phyloP scores from a whole-genome alignment of 352 stramenopile genomes.

The Phytophthora multivora region DNA sequence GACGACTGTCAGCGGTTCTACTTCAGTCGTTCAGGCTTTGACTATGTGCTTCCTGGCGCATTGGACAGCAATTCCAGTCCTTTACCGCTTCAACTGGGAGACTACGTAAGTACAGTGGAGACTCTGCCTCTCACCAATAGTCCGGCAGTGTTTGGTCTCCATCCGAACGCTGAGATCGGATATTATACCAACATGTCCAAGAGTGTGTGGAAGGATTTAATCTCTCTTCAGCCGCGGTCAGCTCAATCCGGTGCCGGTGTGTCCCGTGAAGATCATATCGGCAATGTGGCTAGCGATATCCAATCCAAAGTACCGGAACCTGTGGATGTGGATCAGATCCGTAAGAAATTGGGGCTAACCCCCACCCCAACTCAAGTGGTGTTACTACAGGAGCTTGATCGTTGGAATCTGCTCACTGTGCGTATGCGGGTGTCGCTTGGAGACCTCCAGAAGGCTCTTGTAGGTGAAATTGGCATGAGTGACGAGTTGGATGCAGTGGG shows the following conservation, averaged over 20 bases:
- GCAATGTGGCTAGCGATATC: slow-evolving; percentile 90
- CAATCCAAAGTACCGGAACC: slow-evolving; percentile 89
- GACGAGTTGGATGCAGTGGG: slow-evolving; percentile 94
- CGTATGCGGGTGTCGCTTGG: slow-evolving; percentile 86
- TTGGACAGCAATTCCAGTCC: slow-evolving; percentile 15
- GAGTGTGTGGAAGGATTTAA: slow-evolving; percentile 93
- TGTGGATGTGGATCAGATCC: slow-evolving; percentile 89
- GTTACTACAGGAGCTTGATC: slow-evolving; percentile 94
- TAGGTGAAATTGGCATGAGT: slow-evolving; percentile 96
- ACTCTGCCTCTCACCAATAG: slow-evolving; percentile 93
- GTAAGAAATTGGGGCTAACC: slow-evolving; percentile 72
- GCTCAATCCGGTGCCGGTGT: slow-evolving; percentile 73
- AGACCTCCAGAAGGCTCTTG: slow-evolving; percentile 92
- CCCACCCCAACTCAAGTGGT: slow-evolving; percentile 92
- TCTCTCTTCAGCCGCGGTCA: slow-evolving; percentile 91
- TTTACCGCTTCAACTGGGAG: slow-evolving; percentile 54
- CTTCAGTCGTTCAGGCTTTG: slow-evolving; percentile 93
- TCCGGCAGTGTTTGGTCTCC: slow-evolving; percentile 94
- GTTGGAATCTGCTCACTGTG: slow-evolving; percentile 92
- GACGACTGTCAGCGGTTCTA: slow-evolving; percentile 94
- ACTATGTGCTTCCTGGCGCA: slow-evolving; percentile 86
- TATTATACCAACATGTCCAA: slow-evolving; percentile 97
- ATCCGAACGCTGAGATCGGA: slow-evolving; percentile 96
- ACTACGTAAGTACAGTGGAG: slow-evolving; percentile 88
- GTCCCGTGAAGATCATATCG: slow-evolving; percentile 94